A percentile compares a stretch with the other conserved stretches of the same genome.
phyloP scores from a whole-genome alignment of 345 rosid genomes.

The Eucalyptus curtisii region DNA sequence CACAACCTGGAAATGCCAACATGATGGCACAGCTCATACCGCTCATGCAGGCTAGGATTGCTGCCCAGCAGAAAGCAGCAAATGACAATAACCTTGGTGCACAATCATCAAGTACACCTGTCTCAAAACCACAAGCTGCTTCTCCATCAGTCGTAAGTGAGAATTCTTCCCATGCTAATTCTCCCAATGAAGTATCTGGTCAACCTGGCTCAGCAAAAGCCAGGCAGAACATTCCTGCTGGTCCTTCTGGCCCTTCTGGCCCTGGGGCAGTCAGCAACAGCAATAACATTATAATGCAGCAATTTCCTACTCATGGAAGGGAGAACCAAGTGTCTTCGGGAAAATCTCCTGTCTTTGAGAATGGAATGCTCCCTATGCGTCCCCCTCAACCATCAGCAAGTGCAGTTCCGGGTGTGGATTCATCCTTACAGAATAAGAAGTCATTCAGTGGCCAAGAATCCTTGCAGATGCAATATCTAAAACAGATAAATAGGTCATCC shows the following conservation, averaged over 20 bases:
- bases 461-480: slow-evolving; percentile 49
- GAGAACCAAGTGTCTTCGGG: slow-evolving; percentile 55
- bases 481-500: slow-evolving; percentile 51
- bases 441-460: slow-evolving; percentile 33
- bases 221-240: slow-evolving; percentile 31
- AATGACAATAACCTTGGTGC: slow-evolving; percentile 39
- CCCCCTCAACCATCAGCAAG: slow-evolving; percentile 55
- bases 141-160: slow-evolving; percentile 60
- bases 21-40: slow-evolving; percentile 76
- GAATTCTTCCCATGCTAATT: slow-evolving; percentile 66
- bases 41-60: slow-evolving; percentile 75
- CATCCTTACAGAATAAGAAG: slow-evolving; percentile 37
- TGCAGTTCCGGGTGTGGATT: slow-evolving; percentile 40
- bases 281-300: slow-evolving; percentile 40
- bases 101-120: slow-evolving; percentile 43
- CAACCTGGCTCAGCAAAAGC: slow-evolving; percentile 67
- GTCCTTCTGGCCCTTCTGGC: slow-evolving; percentile 47
- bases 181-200: slow-evolving; percentile 67
- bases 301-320: slow-evolving; percentile 46
- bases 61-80: slow-evolving; percentile 60
- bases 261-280: slow-evolving; percentile 31
- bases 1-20: slow-evolving; percentile 87
- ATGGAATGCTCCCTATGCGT: slow-evolving; percentile 62
- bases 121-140: slow-evolving; percentile 60
- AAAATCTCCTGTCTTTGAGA: slow-evolving; percentile 36